phyloP scores from a whole-genome alignment of 2,329 filamentous ascomycete species.

The Pleomassaria siparia region DNA sequence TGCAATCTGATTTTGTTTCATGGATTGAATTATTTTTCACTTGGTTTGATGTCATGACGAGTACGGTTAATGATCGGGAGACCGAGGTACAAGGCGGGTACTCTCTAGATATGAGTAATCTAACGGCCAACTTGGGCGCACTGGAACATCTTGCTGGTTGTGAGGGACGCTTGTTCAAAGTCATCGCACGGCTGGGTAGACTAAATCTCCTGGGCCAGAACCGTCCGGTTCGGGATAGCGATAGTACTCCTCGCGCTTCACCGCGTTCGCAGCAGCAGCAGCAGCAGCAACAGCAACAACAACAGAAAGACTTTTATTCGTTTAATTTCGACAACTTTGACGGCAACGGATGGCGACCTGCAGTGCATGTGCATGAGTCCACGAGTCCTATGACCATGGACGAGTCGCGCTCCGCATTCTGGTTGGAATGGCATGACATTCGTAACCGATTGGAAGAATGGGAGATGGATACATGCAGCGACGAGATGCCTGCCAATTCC shows the following conservation, averaged over 20 bases:
- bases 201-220: constrained; percentile 81
- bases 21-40: constrained; percentile 95
- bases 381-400: constrained; percentile 49
- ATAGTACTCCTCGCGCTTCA: constrained; percentile 36
- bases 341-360: constrained; percentile 67
- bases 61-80: constrained; percentile 88
- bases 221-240: constrained; percentile 47
- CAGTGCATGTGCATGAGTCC: constrained; percentile 50
- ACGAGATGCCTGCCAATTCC: constrained; percentile 26
- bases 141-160: constrained; percentile 86
- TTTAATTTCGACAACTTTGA: constrained; percentile 63
- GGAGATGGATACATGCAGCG: constrained; percentile 62
- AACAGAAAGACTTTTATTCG: constrained; percentile 53
- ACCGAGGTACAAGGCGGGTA: constrained; percentile 71
- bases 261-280: constrained; percentile 34
- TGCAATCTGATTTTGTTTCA: constrained; percentile 66
- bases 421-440: constrained; percentile 82
- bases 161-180: constrained; percentile 82
- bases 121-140: constrained; percentile 68
- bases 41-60: constrained; percentile 91
- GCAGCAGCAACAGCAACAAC: too few relatives aligned
- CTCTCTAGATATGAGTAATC: constrained; percentile 63
- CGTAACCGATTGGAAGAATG: constrained; percentile 76
- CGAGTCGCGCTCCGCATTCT: constrained; percentile 65
- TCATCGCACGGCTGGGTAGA: constrained; percentile 79